Evolutionary conservation across 805 yeast genomes (phyloP).

Genomic region (Isabelozyma heimii): DNA sequence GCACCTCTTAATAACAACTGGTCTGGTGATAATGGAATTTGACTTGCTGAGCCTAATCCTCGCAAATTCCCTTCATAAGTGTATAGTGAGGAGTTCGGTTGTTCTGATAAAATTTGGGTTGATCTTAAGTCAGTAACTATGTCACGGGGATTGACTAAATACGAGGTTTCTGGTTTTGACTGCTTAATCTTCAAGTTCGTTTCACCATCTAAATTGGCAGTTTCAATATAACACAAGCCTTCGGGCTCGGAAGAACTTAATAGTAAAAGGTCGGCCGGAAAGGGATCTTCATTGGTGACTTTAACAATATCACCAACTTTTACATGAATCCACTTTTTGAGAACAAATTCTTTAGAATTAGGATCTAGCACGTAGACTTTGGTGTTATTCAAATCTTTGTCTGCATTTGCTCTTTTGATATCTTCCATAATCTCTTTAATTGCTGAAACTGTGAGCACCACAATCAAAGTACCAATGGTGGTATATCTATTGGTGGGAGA

Average conservation of each 20-base stretch:
- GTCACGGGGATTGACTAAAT: constrained; percentile 63
- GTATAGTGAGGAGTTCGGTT: constrained; percentile 89
- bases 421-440: constrained; percentile 90
- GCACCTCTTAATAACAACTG: constrained; percentile 95
- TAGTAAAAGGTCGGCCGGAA: constrained; percentile 89
- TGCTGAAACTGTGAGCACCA: constrained; percentile 88
- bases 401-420: constrained; percentile 82
- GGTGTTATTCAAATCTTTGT: constrained; percentile 83
- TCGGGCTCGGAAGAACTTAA: constrained; percentile 95
- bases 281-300: constrained; percentile 81
- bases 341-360: constrained; percentile 56
- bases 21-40: constrained; percentile 79
- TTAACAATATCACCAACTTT: constrained; percentile 88
- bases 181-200: constrained; percentile 95
- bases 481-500: constrained; percentile 96
- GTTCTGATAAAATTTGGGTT: constrained; percentile 68
- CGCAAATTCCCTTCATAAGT: constrained; percentile 89
- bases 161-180: constrained; percentile 73
- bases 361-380: constrained; percentile 63
- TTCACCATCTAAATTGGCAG: constrained; percentile 97
- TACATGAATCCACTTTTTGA: constrained; percentile 80
- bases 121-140: constrained; percentile 29
- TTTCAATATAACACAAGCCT: constrained; percentile 95
- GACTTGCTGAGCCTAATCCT: constrained; percentile 48
- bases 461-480: constrained; percentile 83